Percentiles rank a stretch among this genome's conserved stretches.
Evolutionary conservation across 768 basidiomycete species (phyloP).

Genomic region (Mycena maculata): DNA sequence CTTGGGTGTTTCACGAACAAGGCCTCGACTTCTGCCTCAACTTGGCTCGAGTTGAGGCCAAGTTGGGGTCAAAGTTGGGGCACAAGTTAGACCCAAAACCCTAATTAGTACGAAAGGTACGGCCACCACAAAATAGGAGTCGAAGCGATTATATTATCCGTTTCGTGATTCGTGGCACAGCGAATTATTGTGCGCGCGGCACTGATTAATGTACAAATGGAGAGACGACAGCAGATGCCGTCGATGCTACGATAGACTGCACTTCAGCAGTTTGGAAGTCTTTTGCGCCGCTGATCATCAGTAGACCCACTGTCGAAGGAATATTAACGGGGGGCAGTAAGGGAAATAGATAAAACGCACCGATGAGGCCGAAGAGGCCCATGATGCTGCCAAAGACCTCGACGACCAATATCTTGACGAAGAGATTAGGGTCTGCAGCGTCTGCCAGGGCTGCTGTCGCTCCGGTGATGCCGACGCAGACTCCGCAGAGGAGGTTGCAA

Average conservation of each 20-base stretch:
- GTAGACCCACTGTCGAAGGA: slow-evolving; percentile 72
- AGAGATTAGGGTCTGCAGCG: slow-evolving; percentile 93
- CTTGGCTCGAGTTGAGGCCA: no score
- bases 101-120: no score
- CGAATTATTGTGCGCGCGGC: slow-evolving; percentile 4
- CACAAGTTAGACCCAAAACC: no score
- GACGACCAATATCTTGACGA: slow-evolving; percentile 96
- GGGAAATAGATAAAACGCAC: slow-evolving; percentile 57
- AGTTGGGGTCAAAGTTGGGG: no score
- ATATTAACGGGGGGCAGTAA: slow-evolving; percentile 7
- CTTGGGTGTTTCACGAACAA: no score
- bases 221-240: slow-evolving; percentile 50
- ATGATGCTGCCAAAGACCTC: slow-evolving; percentile 94
- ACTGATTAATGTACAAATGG: slow-evolving; percentile 51
- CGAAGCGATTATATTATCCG: no score
- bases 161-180: not conserved
- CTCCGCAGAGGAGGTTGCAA: slow-evolving; percentile 95
- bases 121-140: no score
- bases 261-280: slow-evolving; percentile 62
- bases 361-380: slow-evolving; percentile 93
- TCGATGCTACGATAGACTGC: slow-evolving; percentile 42
- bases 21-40: no score
- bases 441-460: slow-evolving; percentile 96
- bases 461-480: slow-evolving; percentile 94
- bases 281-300: slow-evolving; percentile 77